Percentiles rank a stretch among this genome's conserved stretches.
Conservation (phyloP, 768 basidiomycete species). For the Chalciporus pseudorubinellus region DNA sequence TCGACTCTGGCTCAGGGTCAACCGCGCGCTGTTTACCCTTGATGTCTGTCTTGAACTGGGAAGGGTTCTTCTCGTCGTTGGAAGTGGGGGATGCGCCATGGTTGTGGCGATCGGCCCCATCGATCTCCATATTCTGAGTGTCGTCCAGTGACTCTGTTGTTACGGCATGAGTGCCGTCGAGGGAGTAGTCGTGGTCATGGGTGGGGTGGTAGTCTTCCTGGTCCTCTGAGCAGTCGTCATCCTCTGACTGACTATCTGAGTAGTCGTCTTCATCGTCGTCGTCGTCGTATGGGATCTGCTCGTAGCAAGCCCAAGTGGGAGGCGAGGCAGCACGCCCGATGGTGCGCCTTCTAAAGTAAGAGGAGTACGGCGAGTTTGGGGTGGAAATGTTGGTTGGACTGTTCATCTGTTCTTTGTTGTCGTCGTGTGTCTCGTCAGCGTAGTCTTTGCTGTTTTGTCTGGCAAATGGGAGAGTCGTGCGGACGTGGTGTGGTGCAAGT, state of each 20-base stretch:
- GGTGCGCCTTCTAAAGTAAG: conserved; percentile 59
- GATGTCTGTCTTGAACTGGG: conserved; percentile 53
- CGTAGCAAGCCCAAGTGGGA: conserved; percentile 87
- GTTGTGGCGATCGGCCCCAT: conserved; percentile 33
- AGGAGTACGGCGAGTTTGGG: conserved; percentile 24
- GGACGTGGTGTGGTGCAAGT: conserved; percentile 9
- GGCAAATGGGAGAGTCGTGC: background rate
- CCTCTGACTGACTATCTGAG: conserved; percentile 54
- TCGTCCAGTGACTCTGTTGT: conserved; percentile 37
- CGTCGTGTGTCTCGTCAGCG: background rate
- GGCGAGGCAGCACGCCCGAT: conserved; percentile 81
- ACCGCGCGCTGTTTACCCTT: conserved; percentile 83
- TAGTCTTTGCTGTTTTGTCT: background rate
- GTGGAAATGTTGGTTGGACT: conserved; percentile 24
- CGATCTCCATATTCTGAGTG: conserved; percentile 59
- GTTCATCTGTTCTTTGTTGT: conserved; percentile 12
- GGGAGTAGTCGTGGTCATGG: conserved; percentile 25
- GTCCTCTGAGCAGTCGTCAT: conserved; percentile 69
- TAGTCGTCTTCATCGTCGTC: conserved; percentile 57
- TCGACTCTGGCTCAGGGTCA: conserved; percentile 58
- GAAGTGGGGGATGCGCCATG: background rate
- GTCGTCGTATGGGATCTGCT: conserved; percentile 77
- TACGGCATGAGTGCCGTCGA: conserved; percentile 32
- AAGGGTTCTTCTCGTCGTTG: conserved; percentile 36
- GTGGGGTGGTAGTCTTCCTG: conserved; percentile 56